A percentile compares a stretch with the other conserved stretches of the same genome.
phyloP scores from a whole-genome alignment of 352 stramenopile species.

The Pythium dissotocum region DNA sequence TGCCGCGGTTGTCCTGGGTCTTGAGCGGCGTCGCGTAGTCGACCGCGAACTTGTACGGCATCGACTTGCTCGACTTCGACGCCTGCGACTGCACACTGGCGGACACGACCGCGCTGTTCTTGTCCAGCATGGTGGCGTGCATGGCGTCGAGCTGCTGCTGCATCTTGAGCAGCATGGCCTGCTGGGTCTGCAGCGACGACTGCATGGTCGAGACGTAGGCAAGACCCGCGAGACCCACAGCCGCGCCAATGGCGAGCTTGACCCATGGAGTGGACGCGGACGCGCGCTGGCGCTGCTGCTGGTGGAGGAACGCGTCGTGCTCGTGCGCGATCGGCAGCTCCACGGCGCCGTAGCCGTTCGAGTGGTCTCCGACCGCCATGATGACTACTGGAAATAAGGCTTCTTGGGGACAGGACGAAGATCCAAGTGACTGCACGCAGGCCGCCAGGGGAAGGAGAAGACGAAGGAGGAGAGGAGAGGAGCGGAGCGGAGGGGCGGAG shows the following conservation, averaged over 20 bases:
- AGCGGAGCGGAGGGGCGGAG: not conserved
- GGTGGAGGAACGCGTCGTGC: conserved; percentile 9
- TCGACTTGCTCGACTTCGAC: conserved; percentile 11
- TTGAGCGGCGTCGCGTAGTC: conserved; percentile 59
- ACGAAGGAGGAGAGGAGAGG: not conserved
- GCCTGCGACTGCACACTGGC: conserved; percentile 26
- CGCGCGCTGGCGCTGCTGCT: not conserved
- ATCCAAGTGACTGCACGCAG: not conserved
- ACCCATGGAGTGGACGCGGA: conserved; percentile 27
- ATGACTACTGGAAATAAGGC: not conserved
- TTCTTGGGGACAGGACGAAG: not conserved
- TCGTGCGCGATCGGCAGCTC: conserved; percentile 11
- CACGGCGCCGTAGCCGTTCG: conserved; percentile 3
- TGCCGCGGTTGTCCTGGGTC: conserved; percentile 68
- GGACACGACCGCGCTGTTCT: conserved; percentile 22
- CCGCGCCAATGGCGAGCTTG: conserved; percentile 36
- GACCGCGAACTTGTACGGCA: conserved; percentile 63
- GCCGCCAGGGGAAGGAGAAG: not conserved
- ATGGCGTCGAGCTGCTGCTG: conserved; percentile 58
- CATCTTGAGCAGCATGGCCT: conserved; percentile 39
- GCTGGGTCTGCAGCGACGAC: conserved; percentile 39
- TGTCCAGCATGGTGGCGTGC: conserved; percentile 38
- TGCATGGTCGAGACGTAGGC: conserved; percentile 43
- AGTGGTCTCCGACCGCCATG: conserved; percentile 3
- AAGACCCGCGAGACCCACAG: conserved; percentile 34